Conservation (phyloP, 164 flowering plant genomes). For the Platanus orientalis region DNA sequence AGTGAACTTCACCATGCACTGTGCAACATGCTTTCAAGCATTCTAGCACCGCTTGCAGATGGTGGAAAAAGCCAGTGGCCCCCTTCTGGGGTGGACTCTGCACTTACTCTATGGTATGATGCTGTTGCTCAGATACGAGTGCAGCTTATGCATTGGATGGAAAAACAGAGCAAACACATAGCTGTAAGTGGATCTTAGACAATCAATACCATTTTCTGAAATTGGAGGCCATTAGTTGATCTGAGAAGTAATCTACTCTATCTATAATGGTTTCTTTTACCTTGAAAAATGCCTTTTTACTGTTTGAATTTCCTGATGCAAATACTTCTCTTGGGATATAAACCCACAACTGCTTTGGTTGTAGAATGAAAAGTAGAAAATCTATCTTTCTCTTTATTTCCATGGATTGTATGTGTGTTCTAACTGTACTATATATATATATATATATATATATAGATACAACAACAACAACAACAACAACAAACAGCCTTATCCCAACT, state of each 20-base stretch:
- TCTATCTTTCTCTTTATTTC: no score
- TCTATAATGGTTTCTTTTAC: neutral
- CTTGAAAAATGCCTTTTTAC: neutral
- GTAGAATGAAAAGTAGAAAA: no score
- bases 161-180: constrained; percentile 96
- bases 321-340: no score
- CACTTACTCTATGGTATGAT: constrained; percentile 91
- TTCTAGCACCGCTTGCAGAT: constrained; percentile 95
- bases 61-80: constrained; percentile 98
- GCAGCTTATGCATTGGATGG: constrained; percentile 94
- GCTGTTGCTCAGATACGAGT: constrained; percentile 87
- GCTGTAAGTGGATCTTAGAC: constrained; percentile 52
- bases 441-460: no score
- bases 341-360: no score
- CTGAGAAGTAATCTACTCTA: neutral
- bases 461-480: no score
- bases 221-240: neutral
- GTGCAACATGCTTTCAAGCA: constrained; percentile 98
- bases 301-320: neutral
- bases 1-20: constrained; percentile 97
- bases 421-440: no score
- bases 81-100: constrained; percentile 88
- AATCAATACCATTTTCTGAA: neutral
- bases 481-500: no score
- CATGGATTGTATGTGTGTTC: no score